Evolutionary conservation across 306 rosid genomes (phyloP).

Genomic region (Cucumis cinereus): DNA sequence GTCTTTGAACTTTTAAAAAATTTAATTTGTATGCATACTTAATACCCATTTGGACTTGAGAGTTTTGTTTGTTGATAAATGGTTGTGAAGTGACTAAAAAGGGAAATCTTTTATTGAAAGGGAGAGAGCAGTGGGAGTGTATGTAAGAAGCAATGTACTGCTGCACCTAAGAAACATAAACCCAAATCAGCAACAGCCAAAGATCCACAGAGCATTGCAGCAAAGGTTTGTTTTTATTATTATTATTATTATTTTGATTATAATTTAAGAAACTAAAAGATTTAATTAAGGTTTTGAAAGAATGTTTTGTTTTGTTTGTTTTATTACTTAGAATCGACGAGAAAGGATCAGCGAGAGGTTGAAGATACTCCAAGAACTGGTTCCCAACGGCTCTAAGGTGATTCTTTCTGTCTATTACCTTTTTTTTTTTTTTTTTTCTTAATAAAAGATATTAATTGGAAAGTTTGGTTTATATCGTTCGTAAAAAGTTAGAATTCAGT

Average conservation of each 20-base stretch:
- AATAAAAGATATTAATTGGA: no score
- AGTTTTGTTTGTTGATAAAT: background rate
- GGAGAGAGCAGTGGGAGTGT: conserved; percentile 29
- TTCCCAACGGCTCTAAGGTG: conserved; percentile 92
- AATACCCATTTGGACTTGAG: no score
- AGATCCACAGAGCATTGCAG: conserved; percentile 88
- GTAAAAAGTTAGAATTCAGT: no score
- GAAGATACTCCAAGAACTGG: conserved; percentile 63
- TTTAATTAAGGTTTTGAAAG: conserved; percentile 15
- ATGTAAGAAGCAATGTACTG: conserved; percentile 44
- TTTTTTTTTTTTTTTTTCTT: no score
- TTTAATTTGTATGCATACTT: no score
- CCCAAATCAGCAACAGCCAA: conserved; percentile 42
- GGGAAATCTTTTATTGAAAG: conserved; percentile 15
- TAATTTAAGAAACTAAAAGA: background rate
- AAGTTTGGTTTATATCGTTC: no score
- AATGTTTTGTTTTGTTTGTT: conserved; percentile 14
- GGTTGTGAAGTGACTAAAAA: background rate
- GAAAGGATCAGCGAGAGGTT: conserved; percentile 93
- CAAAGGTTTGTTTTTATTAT: conserved; percentile 55
- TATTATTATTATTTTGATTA: background rate
- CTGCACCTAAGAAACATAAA: conserved; percentile 32
- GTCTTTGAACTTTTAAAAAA: background rate
- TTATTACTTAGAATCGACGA: conserved; percentile 58
- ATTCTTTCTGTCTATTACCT: background rate